phyloP scores from a whole-genome alignment of 306 rosid species.

The Macrotyloma uniflorum region DNA sequence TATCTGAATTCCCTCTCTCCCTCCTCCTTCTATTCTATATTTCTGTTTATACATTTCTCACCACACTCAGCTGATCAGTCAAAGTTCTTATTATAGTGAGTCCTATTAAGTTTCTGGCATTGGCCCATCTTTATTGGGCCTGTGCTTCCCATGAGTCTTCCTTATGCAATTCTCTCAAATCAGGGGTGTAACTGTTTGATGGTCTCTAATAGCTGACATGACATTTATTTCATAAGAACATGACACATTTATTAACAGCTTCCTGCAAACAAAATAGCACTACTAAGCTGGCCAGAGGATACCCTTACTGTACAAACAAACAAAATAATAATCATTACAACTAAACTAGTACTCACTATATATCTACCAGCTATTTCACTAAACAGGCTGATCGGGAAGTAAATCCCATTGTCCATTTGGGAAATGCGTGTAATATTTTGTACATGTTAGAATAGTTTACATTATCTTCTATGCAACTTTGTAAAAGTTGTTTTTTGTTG shows the following conservation, averaged over 20 bases:
- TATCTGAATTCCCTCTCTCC: too few relatives aligned
- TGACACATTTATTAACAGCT: constrained; percentile 22
- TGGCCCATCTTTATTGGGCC: too few relatives aligned
- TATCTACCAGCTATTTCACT: not conserved
- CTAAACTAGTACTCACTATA: not conserved
- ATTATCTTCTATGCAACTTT: too few relatives aligned
- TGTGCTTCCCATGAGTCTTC: too few relatives aligned
- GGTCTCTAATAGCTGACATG: not conserved
- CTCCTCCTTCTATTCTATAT: too few relatives aligned
- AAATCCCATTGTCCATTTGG: not conserved
- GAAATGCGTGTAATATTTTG: not conserved
- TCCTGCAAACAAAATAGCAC: constrained; percentile 15
- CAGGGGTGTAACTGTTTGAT: not conserved
- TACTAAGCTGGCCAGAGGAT: constrained; percentile 23
- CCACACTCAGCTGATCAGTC: too few relatives aligned
- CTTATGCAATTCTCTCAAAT: too few relatives aligned
- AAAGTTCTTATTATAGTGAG: too few relatives aligned
- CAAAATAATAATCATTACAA: not conserved
- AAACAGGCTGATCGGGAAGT: not conserved
- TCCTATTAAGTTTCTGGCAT: too few relatives aligned
- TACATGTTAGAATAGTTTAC: too few relatives aligned
- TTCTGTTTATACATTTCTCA: too few relatives aligned
- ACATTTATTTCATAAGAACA: not conserved
- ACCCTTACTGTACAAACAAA: constrained; percentile 22
- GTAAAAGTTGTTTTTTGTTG: too few relatives aligned